Evolutionary conservation across 768 basidiomycete species (phyloP), one percentile per base, ranked within the genome.

Genomic region (Xerocomellus dryophilus): DNA sequence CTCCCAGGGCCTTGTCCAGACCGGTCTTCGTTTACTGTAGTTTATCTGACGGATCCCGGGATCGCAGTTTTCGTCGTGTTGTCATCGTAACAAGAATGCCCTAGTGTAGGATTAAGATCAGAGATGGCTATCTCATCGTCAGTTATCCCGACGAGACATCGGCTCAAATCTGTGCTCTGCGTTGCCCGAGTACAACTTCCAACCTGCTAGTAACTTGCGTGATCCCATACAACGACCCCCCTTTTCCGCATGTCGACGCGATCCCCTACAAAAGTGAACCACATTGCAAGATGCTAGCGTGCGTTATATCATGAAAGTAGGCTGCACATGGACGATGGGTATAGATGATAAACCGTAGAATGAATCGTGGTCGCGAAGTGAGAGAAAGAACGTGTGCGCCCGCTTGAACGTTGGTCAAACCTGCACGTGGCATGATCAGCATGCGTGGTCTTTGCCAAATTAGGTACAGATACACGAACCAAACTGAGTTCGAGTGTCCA

Each of bases 401-500:
- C 47, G 47, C 47, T 43, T 35, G n/a, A 48, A 5, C 31, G 29
- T 43, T 36, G 9, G 35, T 63, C 45, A 66, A 50, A 66, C 66
- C 66, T 66, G 20, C 25, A 47, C 21, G 21, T 25, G 49, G 42
- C 29, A 2, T 9, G 31, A 50, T 57, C 44, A 62, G 44, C 18
- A 42, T n/a, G 11, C 12, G 15, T 25, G 12, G 15, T 12, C 10
- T 38, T 25, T 34, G 25, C 36, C 38, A 48, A 53, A 38, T 31
- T 14, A 10, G 10, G 43, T 18, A 27, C 32, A 42, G 23, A 42
- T 11, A 48, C 53, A 73, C 77, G 45, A 57, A 98, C 94, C 78
- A 98, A 74, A 70, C 92, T 94, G 54, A 98, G 79, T 76, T 99
- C 97, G 53, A 99, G 78, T 10, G 97, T 99, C 97, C 97, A 99